Percentiles rank a stretch among this genome's conserved stretches.
These are phyloP conservation scores for Sclerotinia trifoliorum DNA, from an alignment of 2,329 filamentous ascomycete species.

Conservation along the genomic window DNA sequence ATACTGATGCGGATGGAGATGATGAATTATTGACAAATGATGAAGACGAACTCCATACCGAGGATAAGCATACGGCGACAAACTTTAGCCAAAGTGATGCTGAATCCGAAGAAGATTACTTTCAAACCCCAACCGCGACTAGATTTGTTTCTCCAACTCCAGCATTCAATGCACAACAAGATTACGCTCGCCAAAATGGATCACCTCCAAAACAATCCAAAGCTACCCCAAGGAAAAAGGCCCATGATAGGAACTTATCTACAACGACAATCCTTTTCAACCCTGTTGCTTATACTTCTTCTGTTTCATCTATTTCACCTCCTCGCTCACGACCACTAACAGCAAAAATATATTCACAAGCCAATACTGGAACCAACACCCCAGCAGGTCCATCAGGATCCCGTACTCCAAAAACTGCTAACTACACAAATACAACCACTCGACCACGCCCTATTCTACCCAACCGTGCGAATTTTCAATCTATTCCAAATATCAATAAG, in stretches of 20 bases:
- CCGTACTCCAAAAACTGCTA: slow-evolving; percentile 36
- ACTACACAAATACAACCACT: slow-evolving; percentile 44
- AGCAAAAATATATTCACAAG: slow-evolving; percentile 35
- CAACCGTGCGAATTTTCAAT: slow-evolving; percentile 52
- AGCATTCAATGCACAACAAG: neutral
- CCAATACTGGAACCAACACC: slow-evolving; percentile 33
- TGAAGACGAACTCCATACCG: slow-evolving; percentile 60
- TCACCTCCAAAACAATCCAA: slow-evolving; percentile 9
- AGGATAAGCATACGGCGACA: slow-evolving; percentile 40
- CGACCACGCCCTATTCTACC: slow-evolving; percentile 57
- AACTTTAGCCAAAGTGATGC: slow-evolving; percentile 41
- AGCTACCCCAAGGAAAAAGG: slow-evolving; percentile 23
- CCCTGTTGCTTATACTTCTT: slow-evolving; percentile 51
- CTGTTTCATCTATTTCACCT: slow-evolving; percentile 46
- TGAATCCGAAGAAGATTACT: slow-evolving; percentile 52
- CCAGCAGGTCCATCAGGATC: slow-evolving; percentile 28
- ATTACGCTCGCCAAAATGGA: neutral
- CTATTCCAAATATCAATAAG: slow-evolving; percentile 51
- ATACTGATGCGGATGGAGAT: slow-evolving; percentile 68
- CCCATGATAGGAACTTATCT: slow-evolving; percentile 72
- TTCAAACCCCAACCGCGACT: slow-evolving; percentile 50
- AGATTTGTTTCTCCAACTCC: slow-evolving; percentile 39
- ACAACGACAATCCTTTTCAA: slow-evolving; percentile 84
- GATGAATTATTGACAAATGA: slow-evolving; percentile 85
- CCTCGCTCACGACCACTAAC: slow-evolving; percentile 42